Percentiles rank a stretch among this genome's conserved stretches.
Evolutionary conservation across 2,329 filamentous ascomycete species (phyloP).

Genomic region (Aureobasidium sp.): DNA sequence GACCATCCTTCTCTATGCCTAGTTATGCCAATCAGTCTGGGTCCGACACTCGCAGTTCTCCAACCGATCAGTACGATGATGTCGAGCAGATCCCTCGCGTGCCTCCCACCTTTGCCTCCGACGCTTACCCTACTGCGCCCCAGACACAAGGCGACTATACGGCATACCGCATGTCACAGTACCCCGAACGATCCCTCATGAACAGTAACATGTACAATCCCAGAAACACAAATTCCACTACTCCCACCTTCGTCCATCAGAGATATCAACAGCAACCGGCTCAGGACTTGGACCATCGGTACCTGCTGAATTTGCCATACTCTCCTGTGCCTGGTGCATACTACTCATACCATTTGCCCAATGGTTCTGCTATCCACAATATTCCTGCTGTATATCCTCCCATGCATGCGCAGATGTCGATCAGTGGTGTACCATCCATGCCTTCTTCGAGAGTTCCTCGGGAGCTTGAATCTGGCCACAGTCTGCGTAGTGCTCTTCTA

Average conservation of each 20-base stretch:
- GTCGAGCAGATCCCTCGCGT: slow-evolving; percentile 20
- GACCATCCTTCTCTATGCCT: background rate
- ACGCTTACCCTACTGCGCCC: background rate
- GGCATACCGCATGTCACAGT: slow-evolving; percentile 7
- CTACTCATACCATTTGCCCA: slow-evolving; percentile 31
- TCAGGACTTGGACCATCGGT: background rate
- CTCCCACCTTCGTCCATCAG: background rate
- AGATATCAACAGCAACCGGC: background rate
- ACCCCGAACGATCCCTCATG: background rate
- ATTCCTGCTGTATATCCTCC: slow-evolving; percentile 28
- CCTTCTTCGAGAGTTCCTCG: slow-evolving; percentile 16
- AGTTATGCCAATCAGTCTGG: background rate
- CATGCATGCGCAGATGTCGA: slow-evolving; percentile 23
- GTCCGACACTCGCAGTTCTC: background rate
- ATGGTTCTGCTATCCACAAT: slow-evolving; percentile 30
- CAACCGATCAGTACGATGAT: slow-evolving; percentile 16
- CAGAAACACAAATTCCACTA: background rate
- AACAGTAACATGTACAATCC: slow-evolving; percentile 1
- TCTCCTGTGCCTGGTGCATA: slow-evolving; percentile 15
- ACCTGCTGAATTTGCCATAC: slow-evolving; percentile 2
- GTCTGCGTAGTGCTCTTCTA: slow-evolving; percentile 61
- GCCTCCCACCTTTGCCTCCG: background rate
- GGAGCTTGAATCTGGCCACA: slow-evolving; percentile 30
- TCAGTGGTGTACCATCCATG: slow-evolving; percentile 27
- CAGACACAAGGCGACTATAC: background rate